Evolutionary conservation across 2,329 filamentous ascomycete species (phyloP).

Genomic region (Xylariomycetidae sp.): DNA sequence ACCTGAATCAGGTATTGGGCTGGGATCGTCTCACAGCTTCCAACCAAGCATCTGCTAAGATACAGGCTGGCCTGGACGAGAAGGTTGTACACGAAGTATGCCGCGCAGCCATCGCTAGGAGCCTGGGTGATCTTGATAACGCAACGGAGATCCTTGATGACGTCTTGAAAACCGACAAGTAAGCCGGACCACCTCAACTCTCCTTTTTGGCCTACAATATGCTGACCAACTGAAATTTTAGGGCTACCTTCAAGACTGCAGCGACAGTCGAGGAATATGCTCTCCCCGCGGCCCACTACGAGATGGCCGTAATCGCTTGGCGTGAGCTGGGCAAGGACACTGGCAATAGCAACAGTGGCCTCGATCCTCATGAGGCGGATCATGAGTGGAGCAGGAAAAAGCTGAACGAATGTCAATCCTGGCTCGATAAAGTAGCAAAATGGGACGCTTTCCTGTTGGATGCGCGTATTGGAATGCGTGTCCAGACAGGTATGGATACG

Average conservation of each 20-base stretch:
- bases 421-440: conserved; percentile 61
- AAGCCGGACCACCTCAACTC: conserved; percentile 21
- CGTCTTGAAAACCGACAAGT: conserved; percentile 62
- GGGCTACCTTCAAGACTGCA: too few species aligned
- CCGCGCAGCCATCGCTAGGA: conserved; percentile 60
- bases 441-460: conserved; percentile 74
- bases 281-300: conserved; percentile 74
- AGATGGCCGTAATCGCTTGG: conserved; percentile 81
- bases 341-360: conserved; percentile 17
- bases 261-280: conserved; percentile 75
- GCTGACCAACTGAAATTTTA: conserved; percentile 45
- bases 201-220: conserved; percentile 48
- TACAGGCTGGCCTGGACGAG: conserved; percentile 54
- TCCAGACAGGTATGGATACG: conserved; percentile 65
- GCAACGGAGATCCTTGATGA: conserved; percentile 62
- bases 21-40: conserved; percentile 58
- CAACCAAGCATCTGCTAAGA: conserved; percentile 35
- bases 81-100: conserved; percentile 62
- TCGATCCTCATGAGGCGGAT: background rate
- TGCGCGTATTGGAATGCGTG: conserved; percentile 67
- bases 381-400: conserved; percentile 38
- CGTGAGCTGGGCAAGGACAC: conserved; percentile 50
- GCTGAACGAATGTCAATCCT: conserved; percentile 57
- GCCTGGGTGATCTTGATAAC: conserved; percentile 57
- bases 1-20: conserved; percentile 56